Evolutionary conservation across 75 land plant genomes (phyloP), one percentile per base, ranked within the genome.

Genomic region (Isoetes taiwanensis): DNA sequence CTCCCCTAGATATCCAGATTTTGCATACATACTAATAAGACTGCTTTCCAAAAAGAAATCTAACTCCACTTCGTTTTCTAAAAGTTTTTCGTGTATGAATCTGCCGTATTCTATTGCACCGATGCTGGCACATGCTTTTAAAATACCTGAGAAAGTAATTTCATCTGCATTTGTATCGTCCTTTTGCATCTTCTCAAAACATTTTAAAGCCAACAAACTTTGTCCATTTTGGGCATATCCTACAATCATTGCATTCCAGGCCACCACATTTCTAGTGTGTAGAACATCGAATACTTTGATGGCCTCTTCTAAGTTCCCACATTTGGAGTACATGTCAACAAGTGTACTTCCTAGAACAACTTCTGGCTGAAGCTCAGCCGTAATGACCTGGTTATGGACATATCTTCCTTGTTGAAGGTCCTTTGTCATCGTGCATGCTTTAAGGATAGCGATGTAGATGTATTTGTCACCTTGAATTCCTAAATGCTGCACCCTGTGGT

Each of bases 221-320:
- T 76, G 70, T n/a, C 17, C 31, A 35, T 70, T 59, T 30, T 38
- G 17, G 0, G 75, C 72, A 60, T 52, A 62, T n/a, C 64, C 80
- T 0, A 76, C 64, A 35, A 76, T 28, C 60, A 80, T 38, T 1
- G 55, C 43, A 50, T 80, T 80, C 83, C 83, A 80, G 8, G 83
- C 69, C 17, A 76, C 43, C 20, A 59, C 42, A 54, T 37, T 76
- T 19, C 63, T 69, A 0, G 37, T 28, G 42, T 58, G 31, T 74
- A 80, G 65, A 58, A 54, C 56, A 26, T 80, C 76, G 53, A 80
- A 80, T 56, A 73, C 14, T 17, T 40, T 8, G 1, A 19, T 24
- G 1, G 80, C 73, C 32, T 31, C 8, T 0, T 34, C 71, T 65
- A 73, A 54, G 24, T 27, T 35, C 30, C 75, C 68, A 3, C 67